Base-by-base conservation (phyloP, 2,329 filamentous ascomycete genomes). In the Rhexocercosporidium sp. region DNA sequence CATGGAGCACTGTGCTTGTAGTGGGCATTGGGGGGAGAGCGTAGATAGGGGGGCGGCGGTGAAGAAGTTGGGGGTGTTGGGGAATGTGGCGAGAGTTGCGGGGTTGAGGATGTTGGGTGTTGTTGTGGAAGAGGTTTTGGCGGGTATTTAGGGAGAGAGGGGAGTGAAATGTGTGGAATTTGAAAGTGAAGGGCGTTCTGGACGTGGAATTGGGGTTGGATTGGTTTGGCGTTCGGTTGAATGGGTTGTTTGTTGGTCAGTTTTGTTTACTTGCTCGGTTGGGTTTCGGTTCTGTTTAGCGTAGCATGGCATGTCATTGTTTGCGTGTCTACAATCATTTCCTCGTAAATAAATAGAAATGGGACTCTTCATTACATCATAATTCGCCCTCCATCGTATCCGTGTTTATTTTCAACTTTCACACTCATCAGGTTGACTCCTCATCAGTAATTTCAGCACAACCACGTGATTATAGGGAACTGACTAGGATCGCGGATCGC, bases 1-100 rank as follows among this genome's bases (percentile, higher is more conserved):
- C 74, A 94, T 96, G 89, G 95, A 97, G 78, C 94, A 98, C 79
- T 99, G 96, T 80, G 91, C 90, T 12, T 99, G 96, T 82, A 93
- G 92, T 69, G 96, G 96, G 3, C 86, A 87, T 67, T 99, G 96
- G 96, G 85, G 84, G 20, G 88, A 88, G 71, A 92, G 89, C 22
- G 84, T 94, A 67, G 86, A 90, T 72, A 84, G 85, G 70, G 87
- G 85, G 34, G 91, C 92, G 31, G 81, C 95, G 29, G 79, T 86
- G 75, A 87, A 83, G 77, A 86, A 82, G 76, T 74, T 98, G 74
- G 84, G 79, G 49, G 91, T 97, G 4, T 90, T 93, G 79, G 84
- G 83, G 72, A 89, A 86, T 62, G 94, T 97, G 59, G 92, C 92
- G 8, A 85, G 82, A 74, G 94, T 89, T 77, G 97, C 96, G 80